These are phyloP conservation scores for Lanmaoa rubissima DNA, from an alignment of 768 basidiomycete genomes.

Conservation along the genomic window DNA sequence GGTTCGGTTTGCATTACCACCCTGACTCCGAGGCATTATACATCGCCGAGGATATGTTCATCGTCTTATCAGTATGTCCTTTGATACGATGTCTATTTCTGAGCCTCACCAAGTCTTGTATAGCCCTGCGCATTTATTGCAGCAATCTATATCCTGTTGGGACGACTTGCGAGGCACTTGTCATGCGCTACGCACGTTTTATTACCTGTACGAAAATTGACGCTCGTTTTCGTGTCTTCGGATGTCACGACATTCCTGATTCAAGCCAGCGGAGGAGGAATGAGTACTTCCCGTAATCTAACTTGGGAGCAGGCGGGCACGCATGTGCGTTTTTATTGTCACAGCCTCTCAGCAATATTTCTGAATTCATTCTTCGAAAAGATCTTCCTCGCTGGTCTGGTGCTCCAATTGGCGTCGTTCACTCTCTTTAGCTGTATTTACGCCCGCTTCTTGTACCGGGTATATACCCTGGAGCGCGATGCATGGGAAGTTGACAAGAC, in stretches of 20 bases:
- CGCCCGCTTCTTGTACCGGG: conserved; percentile 46
- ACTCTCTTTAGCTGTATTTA: conserved; percentile 46
- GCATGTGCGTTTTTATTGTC: conserved; percentile 30
- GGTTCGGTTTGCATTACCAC: conserved; percentile 52
- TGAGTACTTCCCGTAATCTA: conserved; percentile 1
- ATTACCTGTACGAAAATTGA: conserved; percentile 48
- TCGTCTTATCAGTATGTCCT: conserved; percentile 50
- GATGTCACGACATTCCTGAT: conserved; percentile 67
- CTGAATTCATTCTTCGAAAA: conserved; percentile 42
- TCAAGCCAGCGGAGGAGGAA: conserved; percentile 41
- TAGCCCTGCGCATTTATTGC: conserved; percentile 77
- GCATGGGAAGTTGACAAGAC: conserved; percentile 40
- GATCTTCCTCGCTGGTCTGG: conserved; percentile 60
- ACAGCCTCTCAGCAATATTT: neutral
- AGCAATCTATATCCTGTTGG: conserved; percentile 64
- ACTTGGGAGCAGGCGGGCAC: conserved; percentile 31
- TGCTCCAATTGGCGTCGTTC: conserved; percentile 55
- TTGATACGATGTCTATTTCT: conserved; percentile 5
- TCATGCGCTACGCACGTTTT: conserved; percentile 46
- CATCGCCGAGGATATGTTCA: conserved; percentile 56
- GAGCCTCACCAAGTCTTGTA: neutral
- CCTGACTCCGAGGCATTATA: conserved; percentile 54
- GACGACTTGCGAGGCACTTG: conserved; percentile 54
- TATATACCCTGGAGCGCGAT: conserved; percentile 35
- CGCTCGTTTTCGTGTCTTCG: conserved; percentile 55